Conservation (phyloP, 345 rosid species). For the Arabidopsis suecica region DNA sequence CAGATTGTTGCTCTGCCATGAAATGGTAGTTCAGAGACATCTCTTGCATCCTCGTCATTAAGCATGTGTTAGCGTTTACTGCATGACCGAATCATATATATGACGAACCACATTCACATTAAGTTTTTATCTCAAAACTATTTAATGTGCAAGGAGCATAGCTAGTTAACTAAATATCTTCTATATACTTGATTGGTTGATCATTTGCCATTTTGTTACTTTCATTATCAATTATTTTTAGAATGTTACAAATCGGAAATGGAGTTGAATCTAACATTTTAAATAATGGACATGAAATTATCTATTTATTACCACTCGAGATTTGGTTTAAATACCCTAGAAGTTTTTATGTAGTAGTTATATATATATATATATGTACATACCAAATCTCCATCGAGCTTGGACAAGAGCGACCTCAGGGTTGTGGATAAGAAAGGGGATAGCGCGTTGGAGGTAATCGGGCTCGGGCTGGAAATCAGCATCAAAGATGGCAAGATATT, state of each 20-base stretch:
- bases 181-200: neutral
- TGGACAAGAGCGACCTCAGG: slow-evolving; percentile 44
- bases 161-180: no score
- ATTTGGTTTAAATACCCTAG: no score
- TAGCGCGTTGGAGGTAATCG: slow-evolving; percentile 48
- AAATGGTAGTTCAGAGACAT: slow-evolving; percentile 45
- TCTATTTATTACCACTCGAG: no score
- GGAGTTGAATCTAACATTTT: neutral
- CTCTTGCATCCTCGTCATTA: slow-evolving; percentile 46
- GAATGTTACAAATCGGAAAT: no score
- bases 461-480: slow-evolving; percentile 64
- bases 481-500: slow-evolving; percentile 53
- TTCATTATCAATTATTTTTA: neutral
- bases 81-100: slow-evolving; percentile 4
- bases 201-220: neutral
- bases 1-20: slow-evolving; percentile 43
- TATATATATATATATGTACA: neutral
- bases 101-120: neutral
- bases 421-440: slow-evolving; percentile 51
- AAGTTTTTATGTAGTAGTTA: no score
- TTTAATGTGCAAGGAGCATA: neutral
- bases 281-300: no score
- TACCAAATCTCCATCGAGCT: slow-evolving; percentile 65
- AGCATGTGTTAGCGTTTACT: slow-evolving; percentile 42
- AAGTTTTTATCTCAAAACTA: neutral